Evolutionary conservation across 441 rosid genomes (phyloP), one percentile per base, ranked within the genome.

Genomic region (Manihot esculenta): DNA sequence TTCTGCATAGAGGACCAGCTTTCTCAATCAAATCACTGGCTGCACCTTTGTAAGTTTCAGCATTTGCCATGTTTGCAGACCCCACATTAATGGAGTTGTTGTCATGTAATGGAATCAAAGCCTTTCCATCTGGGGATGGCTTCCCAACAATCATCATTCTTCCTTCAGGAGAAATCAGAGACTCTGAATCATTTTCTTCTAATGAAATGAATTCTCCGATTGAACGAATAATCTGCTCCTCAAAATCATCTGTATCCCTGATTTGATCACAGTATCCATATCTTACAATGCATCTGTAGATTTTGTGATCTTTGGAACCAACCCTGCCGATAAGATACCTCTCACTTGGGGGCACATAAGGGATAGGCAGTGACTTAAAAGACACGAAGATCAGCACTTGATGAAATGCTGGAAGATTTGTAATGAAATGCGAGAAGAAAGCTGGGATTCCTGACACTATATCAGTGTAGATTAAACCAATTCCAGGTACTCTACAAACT

Each of bases 321-420:
- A 87, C 82, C 66, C 89, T 71, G 53, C 89, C 88, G 7, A 87
- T 67, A 48, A 87, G 88, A 63, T 79, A 89, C 27, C 86, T 74
- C 64, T 71, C 76, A 33, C 54, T 41, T 3, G 87, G 66, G 33
- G 76, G 69, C 50, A 86, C 85, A n/a, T 69, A 68, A 47, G 95
- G 89, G 18, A 84, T 79, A 1, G 89, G 87, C 9, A 84, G 70
- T 13, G 89, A 69, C 80, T 89, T 89, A 80, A 87, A 82, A 51
- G 90, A 85, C 73, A 89, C 89, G 24, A 89, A 89, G 73, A 89
- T 79, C 33, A 89, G 80, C 8, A 89, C 88, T 69, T 86, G 85
- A 74, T 87, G 90, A 48, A 80, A 89, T n/a, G 92, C 89, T 0
- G 92, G 92, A 69, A 89, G 81, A 66, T 89, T 87, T 0, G 85